Conservation (phyloP, 305 asterid species). For the Solanum aculeatissimum region DNA sequence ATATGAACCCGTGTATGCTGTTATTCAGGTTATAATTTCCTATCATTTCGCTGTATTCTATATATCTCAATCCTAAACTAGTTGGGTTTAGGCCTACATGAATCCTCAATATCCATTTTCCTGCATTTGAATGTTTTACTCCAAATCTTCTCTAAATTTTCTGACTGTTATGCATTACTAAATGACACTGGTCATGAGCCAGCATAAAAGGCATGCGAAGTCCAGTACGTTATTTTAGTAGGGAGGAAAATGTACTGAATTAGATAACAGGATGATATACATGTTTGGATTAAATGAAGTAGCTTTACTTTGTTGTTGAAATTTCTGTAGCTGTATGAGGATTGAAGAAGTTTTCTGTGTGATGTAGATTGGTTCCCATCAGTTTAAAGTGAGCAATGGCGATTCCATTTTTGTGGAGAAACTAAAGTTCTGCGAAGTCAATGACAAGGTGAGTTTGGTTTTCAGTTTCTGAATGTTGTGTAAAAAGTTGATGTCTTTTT, state of each 20-base stretch:
- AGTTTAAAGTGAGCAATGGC: conserved; percentile 93
- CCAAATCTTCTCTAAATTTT: neutral
- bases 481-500: neutral
- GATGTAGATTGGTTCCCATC: conserved; percentile 87
- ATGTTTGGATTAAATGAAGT: neutral
- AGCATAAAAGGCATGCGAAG: neutral
- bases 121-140: neutral
- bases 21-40: conserved; percentile 56
- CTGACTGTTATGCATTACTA: neutral
- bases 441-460: conserved; percentile 66
- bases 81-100: neutral
- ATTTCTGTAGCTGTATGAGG: neutral
- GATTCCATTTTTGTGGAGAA: conserved; percentile 70
- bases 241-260: neutral
- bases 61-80: neutral
- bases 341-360: neutral
- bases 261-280: neutral
- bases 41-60: neutral
- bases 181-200: neutral
- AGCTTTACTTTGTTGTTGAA: neutral
- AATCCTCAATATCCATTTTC: neutral
- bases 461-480: neutral
- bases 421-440: conserved; percentile 79
- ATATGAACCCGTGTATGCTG: conserved; percentile 73
- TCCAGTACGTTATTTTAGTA: neutral